These are phyloP conservation scores for Porphyrellus cyaneotinctus DNA, from an alignment of 768 basidiomycete genomes.

Conservation along the genomic window DNA sequence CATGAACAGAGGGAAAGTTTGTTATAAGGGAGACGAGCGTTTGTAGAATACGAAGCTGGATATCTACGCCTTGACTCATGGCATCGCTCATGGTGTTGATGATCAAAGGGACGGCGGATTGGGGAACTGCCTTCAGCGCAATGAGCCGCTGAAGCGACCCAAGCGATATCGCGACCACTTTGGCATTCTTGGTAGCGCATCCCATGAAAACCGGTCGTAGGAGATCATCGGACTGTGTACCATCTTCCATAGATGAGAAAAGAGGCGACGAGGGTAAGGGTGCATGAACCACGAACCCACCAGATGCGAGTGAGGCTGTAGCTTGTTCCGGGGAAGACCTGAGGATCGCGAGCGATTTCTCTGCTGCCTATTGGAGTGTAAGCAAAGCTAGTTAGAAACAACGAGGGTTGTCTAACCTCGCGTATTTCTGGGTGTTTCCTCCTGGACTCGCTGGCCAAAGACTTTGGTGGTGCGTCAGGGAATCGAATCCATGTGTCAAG, in stretches of 20 bases:
- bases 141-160: conserved; percentile 91
- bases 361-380: conserved; percentile 58
- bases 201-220: conserved; percentile 90
- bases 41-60: conserved; percentile 90
- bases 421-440: conserved; percentile 90
- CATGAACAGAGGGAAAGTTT: conserved; percentile 80
- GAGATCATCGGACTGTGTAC: conserved; percentile 74
- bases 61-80: conserved; percentile 93
- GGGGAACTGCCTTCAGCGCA: conserved; percentile 77
- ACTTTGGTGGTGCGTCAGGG: conserved; percentile 39
- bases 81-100: conserved; percentile 83
- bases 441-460: conserved; percentile 83
- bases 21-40: conserved; percentile 89
- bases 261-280: neutral
- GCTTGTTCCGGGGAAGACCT: conserved; percentile 81
- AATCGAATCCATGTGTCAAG: neutral
- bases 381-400: neutral
- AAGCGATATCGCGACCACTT: conserved; percentile 89
- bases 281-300: conserved; percentile 39
- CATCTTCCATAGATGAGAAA: conserved; percentile 44
- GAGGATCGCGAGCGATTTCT: conserved; percentile 79
- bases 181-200: conserved; percentile 87
- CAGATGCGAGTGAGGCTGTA: conserved; percentile 65
- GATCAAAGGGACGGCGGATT: conserved; percentile 72
- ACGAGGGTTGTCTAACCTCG: conserved; percentile 54